A percentile compares a stretch with the other conserved stretches of the same genome.
phyloP scores from a whole-genome alignment of 768 basidiomycete species.

The Auricularia auricula-judae region DNA sequence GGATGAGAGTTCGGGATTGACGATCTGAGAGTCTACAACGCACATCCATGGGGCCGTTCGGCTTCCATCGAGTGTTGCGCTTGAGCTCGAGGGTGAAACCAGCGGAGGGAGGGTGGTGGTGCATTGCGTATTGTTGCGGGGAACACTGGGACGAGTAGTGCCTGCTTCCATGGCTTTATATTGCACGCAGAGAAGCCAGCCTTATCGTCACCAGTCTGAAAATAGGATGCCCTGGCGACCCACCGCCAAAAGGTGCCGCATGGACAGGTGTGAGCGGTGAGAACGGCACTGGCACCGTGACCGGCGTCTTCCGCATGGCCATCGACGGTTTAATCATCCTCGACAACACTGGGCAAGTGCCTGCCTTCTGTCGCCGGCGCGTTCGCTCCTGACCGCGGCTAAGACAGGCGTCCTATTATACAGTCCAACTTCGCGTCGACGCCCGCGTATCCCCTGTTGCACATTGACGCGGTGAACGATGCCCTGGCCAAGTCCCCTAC shows the following conservation, averaged over 20 bases:
- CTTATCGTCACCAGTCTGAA: too few relatives aligned
- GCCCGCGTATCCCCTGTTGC: constrained; percentile 68
- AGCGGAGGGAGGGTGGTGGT: not conserved
- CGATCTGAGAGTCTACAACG: not conserved
- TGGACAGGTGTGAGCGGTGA: not conserved
- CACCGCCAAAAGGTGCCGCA: too few relatives aligned
- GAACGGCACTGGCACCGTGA: not conserved
- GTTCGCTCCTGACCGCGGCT: not conserved
- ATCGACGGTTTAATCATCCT: constrained; percentile 77
- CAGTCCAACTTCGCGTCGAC: constrained; percentile 82
- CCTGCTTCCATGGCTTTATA: too few relatives aligned
- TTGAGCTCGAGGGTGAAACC: not conserved
- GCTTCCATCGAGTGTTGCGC: not conserved
- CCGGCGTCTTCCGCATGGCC: constrained; percentile 34
- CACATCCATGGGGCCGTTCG: not conserved
- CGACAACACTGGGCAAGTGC: constrained; percentile 58
- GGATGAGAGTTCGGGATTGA: not conserved
- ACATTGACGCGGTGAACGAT: constrained; percentile 76
- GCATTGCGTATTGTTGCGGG: not conserved
- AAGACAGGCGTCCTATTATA: constrained; percentile 53
- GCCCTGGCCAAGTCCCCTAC: constrained; percentile 45
- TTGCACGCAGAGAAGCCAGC: too few relatives aligned
- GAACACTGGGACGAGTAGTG: not conserved
- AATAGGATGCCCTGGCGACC: too few relatives aligned
- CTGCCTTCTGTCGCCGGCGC: not conserved